Evolutionary conservation across 148 eudicot genomes (phyloP).

Genomic region (Diospyros kaki): DNA sequence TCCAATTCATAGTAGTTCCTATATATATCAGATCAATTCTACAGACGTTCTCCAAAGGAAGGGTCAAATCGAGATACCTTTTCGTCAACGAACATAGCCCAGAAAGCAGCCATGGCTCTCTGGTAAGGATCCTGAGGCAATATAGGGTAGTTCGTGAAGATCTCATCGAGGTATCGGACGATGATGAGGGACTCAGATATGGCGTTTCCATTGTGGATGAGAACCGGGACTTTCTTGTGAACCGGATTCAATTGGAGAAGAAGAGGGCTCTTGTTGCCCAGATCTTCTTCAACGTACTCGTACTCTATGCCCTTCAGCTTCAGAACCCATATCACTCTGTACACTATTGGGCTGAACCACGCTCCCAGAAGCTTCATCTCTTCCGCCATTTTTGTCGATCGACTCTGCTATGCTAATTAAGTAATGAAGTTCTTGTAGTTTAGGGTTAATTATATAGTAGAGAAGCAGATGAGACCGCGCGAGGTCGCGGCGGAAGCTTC

Average conservation of each 20-base stretch:
- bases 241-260: neutral
- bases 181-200: slow-evolving; percentile 1
- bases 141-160: neutral
- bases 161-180: slow-evolving; percentile 1
- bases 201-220: neutral
- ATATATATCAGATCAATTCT: too few relatives aligned
- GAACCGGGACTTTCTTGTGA: neutral
- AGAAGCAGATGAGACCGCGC: too few relatives aligned
- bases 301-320: neutral
- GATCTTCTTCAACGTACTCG: slow-evolving; percentile 2
- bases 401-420: too few relatives aligned
- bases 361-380: slow-evolving; percentile 7
- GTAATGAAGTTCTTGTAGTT: too few relatives aligned
- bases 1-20: too few relatives aligned
- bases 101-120: neutral
- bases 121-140: slow-evolving; percentile 5
- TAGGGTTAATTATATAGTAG: too few relatives aligned
- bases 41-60: too few relatives aligned
- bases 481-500: too few relatives aligned
- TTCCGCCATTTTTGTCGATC: neutral
- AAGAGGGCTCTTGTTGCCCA: slow-evolving; percentile 4
- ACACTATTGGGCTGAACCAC: neutral
- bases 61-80: neutral
- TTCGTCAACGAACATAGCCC: slow-evolving; percentile 3
- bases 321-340: slow-evolving; percentile 1